Conservation (phyloP, 2,329 filamentous ascomycete species). For the Penicillium sp. region DNA sequence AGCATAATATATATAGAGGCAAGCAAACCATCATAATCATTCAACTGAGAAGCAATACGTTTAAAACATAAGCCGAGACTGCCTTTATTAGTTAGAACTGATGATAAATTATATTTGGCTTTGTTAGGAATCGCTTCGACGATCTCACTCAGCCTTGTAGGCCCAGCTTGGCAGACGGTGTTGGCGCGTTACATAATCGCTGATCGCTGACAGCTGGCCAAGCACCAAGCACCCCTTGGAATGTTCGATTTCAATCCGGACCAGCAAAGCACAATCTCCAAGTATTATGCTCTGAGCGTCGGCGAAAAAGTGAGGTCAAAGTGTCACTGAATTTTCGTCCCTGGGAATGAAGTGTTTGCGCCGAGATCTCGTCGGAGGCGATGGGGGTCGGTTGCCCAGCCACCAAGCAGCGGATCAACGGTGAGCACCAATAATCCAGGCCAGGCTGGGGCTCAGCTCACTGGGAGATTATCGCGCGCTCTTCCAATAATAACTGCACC, state of each 20-base stretch:
- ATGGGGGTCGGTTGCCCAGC: constrained; percentile 5
- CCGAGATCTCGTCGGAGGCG: neutral
- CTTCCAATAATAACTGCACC: constrained; percentile 14
- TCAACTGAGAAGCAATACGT: too few species aligned
- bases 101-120: too few species aligned
- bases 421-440: constrained; percentile 9
- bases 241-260: neutral
- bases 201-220: neutral
- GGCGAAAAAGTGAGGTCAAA: neutral
- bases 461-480: constrained; percentile 2
- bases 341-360: neutral
- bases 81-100: too few species aligned
- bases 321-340: neutral
- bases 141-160: neutral
- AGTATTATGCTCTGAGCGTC: neutral
- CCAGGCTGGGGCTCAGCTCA: neutral
- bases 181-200: neutral
- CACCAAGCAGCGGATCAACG: constrained; percentile 9
- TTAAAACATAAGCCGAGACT: too few species aligned
- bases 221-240: neutral
- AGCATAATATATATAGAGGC: too few species aligned
- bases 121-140: neutral
- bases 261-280: neutral
- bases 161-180: neutral
- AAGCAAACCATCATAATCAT: too few species aligned